phyloP scores from a whole-genome alignment of 768 basidiomycete genomes.

The Sporobolomyces phaffii region DNA sequence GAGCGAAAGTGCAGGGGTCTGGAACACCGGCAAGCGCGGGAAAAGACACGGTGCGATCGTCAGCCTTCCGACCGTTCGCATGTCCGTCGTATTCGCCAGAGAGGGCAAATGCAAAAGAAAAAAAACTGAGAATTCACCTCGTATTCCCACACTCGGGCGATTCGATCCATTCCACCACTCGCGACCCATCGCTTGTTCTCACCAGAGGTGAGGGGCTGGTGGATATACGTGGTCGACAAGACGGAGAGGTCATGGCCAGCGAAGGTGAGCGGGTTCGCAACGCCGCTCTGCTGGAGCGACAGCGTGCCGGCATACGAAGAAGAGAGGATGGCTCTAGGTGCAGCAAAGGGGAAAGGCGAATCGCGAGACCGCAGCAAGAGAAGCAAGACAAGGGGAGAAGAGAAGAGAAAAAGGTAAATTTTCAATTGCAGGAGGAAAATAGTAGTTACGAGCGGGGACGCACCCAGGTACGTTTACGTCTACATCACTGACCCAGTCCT shows the following conservation, averaged over 20 bases:
- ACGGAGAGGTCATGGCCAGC: conserved; percentile 61
- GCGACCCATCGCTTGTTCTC: conserved; percentile 34
- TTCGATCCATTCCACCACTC: conserved; percentile 63
- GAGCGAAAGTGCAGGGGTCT: conserved; percentile 40
- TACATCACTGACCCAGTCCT: conserved; percentile 89
- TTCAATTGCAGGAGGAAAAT: conserved; percentile 5
- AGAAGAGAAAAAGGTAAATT: not conserved
- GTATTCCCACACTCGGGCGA: conserved; percentile 40
- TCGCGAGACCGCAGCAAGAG: too few species aligned
- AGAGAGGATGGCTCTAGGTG: conserved; percentile 51
- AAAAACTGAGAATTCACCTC: conserved; percentile 5
- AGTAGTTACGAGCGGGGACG: conserved; percentile 17
- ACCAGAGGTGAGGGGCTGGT: conserved; percentile 36
- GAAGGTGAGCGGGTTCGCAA: conserved; percentile 54
- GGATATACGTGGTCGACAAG: conserved; percentile 60
- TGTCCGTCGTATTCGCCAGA: too few species aligned
- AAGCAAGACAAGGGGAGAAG: not conserved
- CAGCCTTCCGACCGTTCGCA: too few species aligned
- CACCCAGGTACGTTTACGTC: conserved; percentile 16
- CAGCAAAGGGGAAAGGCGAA: too few species aligned
- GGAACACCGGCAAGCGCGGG: not conserved
- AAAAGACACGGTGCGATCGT: too few species aligned
- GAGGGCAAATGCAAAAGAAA: not conserved
- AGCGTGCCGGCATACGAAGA: conserved; percentile 74
- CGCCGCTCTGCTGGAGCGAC: conserved; percentile 62